phyloP scores from a whole-genome alignment of 805 yeast species.

The Starmerella vaccinii region DNA sequence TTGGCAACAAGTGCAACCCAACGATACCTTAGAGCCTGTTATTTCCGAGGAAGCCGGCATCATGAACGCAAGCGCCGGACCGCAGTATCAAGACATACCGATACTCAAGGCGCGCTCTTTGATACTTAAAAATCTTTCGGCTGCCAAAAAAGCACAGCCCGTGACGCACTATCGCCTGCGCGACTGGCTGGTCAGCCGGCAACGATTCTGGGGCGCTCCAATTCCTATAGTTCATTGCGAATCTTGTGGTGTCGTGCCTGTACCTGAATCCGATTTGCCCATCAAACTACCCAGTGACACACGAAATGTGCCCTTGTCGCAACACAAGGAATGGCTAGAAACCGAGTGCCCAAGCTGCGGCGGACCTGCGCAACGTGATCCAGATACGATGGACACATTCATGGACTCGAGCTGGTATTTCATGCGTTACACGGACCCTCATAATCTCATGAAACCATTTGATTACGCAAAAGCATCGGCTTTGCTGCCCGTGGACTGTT shows the following conservation, averaged over 20 bases:
- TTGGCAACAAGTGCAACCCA: slow-evolving; percentile 46
- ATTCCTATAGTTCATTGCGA: slow-evolving; percentile 88
- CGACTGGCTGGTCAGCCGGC: slow-evolving; percentile 93
- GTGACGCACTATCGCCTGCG: slow-evolving; percentile 55
- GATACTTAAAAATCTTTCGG: slow-evolving; percentile 38
- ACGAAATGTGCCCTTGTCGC: slow-evolving; percentile 56
- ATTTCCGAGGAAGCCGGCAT: slow-evolving; percentile 36
- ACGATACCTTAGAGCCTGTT: slow-evolving; percentile 27
- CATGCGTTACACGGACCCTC: slow-evolving; percentile 70
- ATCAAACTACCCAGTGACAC: slow-evolving; percentile 55
- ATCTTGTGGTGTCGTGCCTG: slow-evolving; percentile 81
- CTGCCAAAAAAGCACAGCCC: slow-evolving; percentile 36
- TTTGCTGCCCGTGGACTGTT: slow-evolving; percentile 75
- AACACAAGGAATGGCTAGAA: slow-evolving; percentile 56
- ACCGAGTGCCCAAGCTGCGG: slow-evolving; percentile 72
- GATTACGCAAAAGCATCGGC: slow-evolving; percentile 39
- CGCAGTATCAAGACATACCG: slow-evolving; percentile 39
- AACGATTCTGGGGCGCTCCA: slow-evolving; percentile 97
- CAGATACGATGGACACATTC: slow-evolving; percentile 98
- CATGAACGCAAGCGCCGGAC: slow-evolving; percentile 39
- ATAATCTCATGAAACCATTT: slow-evolving; percentile 50
- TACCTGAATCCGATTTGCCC: slow-evolving; percentile 79
- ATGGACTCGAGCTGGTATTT: slow-evolving; percentile 97
- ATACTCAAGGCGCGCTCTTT: slow-evolving; percentile 42
- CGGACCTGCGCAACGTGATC: slow-evolving; percentile 66